Percentiles rank a stretch among this genome's conserved stretches.
Conservation (phyloP, 148 eudicot species). For the Silene uniflora region DNA sequence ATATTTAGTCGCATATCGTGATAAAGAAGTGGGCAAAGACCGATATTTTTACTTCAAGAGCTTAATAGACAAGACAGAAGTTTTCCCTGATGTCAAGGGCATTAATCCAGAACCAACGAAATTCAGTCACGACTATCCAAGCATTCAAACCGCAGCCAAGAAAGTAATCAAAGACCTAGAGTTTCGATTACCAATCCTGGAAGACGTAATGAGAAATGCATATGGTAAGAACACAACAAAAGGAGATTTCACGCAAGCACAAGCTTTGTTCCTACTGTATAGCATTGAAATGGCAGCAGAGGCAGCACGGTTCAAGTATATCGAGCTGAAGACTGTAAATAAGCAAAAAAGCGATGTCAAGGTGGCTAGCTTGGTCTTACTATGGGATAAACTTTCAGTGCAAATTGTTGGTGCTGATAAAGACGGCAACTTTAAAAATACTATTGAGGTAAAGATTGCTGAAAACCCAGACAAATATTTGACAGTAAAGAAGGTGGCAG, state of each 20-base stretch:
- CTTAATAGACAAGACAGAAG: not conserved
- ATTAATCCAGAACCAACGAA: not conserved
- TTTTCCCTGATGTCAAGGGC: not conserved
- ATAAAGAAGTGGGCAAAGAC: conserved; percentile 2
- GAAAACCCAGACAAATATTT: not conserved
- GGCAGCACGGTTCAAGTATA: conserved; percentile 10
- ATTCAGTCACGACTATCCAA: not conserved
- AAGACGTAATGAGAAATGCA: conserved; percentile 7
- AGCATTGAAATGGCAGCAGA: conserved; percentile 4
- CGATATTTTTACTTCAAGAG: conserved; percentile 6
- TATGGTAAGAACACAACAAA: conserved; percentile 6
- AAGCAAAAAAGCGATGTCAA: not conserved
- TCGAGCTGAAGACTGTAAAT: conserved; percentile 4
- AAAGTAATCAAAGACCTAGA: not conserved
- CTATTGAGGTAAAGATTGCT: not conserved
- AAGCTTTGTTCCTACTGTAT: conserved; percentile 11
- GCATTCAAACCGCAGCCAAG: conserved; percentile 4
- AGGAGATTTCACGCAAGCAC: not conserved
- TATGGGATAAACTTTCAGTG: not conserved
- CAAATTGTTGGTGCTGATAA: conserved; percentile 4
- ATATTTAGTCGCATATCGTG: conserved; percentile 14
- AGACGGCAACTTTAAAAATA: not conserved
- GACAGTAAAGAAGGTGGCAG: not conserved
- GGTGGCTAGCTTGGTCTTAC: conserved; percentile 14
- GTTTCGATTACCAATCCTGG: conserved; percentile 7